These are phyloP conservation scores for Salix caprea DNA, from an alignment of 345 rosid genomes.

Conservation along the genomic window DNA sequence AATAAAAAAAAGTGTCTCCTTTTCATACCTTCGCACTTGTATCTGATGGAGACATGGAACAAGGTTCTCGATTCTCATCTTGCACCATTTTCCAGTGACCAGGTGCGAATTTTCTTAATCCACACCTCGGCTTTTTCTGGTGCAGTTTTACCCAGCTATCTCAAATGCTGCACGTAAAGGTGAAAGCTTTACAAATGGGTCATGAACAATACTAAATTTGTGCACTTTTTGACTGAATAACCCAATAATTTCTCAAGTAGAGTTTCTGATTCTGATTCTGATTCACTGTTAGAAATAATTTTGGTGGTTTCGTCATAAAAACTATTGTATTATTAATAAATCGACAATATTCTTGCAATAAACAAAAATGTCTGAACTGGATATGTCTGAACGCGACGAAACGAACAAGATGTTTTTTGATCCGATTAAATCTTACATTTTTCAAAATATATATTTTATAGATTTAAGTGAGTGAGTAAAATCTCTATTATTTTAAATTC, in stretches of 20 bases:
- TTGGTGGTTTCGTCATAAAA: too few relatives aligned
- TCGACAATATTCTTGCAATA: too few relatives aligned
- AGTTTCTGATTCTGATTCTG: neutral
- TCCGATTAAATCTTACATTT: too few relatives aligned
- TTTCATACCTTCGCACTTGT: neutral
- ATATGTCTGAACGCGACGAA: too few relatives aligned
- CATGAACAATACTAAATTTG: neutral
- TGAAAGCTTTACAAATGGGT: neutral
- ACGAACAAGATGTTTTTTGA: too few relatives aligned
- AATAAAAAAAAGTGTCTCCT: too few relatives aligned
- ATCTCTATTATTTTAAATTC: too few relatives aligned
- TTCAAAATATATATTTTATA: too few relatives aligned
- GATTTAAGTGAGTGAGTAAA: too few relatives aligned
- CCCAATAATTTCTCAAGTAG: neutral
- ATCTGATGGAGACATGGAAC: conserved; percentile 23
- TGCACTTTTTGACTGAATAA: neutral
- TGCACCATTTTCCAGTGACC: neutral
- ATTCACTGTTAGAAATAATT: neutral
- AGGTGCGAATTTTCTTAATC: neutral
- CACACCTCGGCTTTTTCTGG: too few relatives aligned
- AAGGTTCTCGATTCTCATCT: conserved; percentile 30
- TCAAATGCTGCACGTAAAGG: neutral
- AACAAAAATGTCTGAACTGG: too few relatives aligned
- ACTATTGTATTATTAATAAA: too few relatives aligned
- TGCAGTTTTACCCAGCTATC: neutral